Conservation (phyloP, 495 filamentous ascomycete species). For the Aspergillus heteromorphus region DNA sequence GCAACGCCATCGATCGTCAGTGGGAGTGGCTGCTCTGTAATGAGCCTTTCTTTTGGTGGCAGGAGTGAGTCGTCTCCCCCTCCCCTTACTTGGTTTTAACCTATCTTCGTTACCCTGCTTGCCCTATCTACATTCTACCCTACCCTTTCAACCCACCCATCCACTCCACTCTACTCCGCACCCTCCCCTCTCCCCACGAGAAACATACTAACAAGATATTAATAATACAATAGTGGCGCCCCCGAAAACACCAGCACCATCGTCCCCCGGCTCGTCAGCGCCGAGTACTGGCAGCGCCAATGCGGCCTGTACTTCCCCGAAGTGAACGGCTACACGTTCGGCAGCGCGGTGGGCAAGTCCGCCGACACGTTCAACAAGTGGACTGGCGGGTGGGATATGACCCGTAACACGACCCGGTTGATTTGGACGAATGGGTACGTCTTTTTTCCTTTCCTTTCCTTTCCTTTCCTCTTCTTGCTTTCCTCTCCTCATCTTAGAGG, state of each 20-base stretch:
- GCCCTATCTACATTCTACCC: too few relatives aligned
- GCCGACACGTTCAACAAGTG: constrained; percentile 51
- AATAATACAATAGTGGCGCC: constrained; percentile 33
- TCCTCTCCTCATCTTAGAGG: too few relatives aligned
- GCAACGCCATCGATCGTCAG: constrained; percentile 51
- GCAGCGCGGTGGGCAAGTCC: constrained; percentile 45
- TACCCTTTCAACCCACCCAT: too few relatives aligned
- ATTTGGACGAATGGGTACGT: constrained; percentile 56
- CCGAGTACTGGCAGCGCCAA: constrained; percentile 54
- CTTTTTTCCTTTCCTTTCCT: too few relatives aligned
- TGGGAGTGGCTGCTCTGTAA: constrained; percentile 66
- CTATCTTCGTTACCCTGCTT: too few relatives aligned
- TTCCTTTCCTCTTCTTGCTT: too few relatives aligned
- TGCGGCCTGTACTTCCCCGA: constrained; percentile 56
- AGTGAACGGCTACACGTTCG: constrained; percentile 45
- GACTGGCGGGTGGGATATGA: constrained; percentile 54
- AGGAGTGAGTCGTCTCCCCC: constrained; percentile 39
- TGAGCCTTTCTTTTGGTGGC: constrained; percentile 59
- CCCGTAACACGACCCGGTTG: constrained; percentile 47
- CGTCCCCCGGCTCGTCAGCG: constrained; percentile 53
- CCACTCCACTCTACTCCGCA: too few relatives aligned
- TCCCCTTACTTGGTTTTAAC: too few relatives aligned
- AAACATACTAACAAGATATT: not conserved
- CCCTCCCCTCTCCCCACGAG: not conserved
- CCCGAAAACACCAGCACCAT: constrained; percentile 36